Conservation (phyloP, 768 basidiomycete genomes). For the Pulveroboletus frians region DNA sequence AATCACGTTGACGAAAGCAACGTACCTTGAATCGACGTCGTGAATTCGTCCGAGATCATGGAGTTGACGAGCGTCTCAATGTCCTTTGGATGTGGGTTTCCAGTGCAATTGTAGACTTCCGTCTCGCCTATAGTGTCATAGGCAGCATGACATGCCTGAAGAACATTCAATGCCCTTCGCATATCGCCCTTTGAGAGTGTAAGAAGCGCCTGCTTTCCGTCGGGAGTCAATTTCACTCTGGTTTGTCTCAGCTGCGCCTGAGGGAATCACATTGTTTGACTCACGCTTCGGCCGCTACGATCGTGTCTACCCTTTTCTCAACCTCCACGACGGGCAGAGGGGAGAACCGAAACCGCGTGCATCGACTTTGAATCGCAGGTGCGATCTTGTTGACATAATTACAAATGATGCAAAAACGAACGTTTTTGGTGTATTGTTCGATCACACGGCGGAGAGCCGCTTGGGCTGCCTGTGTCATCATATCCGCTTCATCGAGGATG, state of each 20-base stretch:
- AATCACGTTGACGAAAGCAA: constrained; percentile 3
- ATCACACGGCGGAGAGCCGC: constrained; percentile 95
- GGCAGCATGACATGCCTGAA: constrained; percentile 97
- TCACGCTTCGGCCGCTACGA: constrained; percentile 82
- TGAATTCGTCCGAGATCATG: constrained; percentile 96
- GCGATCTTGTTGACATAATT: constrained; percentile 99
- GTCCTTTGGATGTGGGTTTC: constrained; percentile 92
- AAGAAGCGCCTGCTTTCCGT: constrained; percentile 84
- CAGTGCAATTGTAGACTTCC: constrained; percentile 95
- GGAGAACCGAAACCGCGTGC: constrained; percentile 95
- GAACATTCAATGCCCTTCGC: constrained; percentile 91
- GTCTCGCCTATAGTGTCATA: constrained; percentile 85
- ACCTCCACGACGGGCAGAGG: constrained; percentile 84
- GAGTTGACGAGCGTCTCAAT: constrained; percentile 90
- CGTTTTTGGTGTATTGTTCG: constrained; percentile 98
- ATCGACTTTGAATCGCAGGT: constrained; percentile 97
- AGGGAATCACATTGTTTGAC: constrained; percentile 15
- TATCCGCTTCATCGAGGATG: constrained; percentile 98
- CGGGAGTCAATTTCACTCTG: constrained; percentile 81
- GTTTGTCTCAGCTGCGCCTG: constrained; percentile 1
- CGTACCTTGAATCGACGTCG: constrained; percentile 79
- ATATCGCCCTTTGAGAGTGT: constrained; percentile 98
- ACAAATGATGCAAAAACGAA: constrained; percentile 99
- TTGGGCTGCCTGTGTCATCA: constrained; percentile 99
- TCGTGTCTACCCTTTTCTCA: constrained; percentile 70